Percentiles rank a stretch among this genome's conserved stretches.
Evolutionary conservation across 2,329 filamentous ascomycete genomes (phyloP).

Genomic region (Cytospora piceae): DNA sequence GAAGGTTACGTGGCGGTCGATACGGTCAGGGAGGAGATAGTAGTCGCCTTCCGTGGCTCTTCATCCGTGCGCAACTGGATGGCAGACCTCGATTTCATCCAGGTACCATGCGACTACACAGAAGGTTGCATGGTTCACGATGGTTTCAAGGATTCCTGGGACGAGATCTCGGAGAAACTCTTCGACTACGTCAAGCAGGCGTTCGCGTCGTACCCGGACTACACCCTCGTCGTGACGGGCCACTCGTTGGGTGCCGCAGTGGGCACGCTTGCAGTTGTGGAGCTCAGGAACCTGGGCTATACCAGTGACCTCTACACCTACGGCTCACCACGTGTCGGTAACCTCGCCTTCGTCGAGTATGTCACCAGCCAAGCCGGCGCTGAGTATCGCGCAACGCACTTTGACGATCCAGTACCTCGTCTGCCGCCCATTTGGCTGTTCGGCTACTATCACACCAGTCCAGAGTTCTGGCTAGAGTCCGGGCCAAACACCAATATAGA

Average conservation of each 20-base stretch:
- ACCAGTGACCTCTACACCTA: conserved; percentile 65
- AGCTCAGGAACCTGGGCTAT: conserved; percentile 53
- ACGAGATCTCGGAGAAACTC: conserved; percentile 51
- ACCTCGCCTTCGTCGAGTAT: conserved; percentile 56
- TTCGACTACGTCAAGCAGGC: conserved; percentile 50
- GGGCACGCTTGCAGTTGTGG: conserved; percentile 61
- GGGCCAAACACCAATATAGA: conserved; percentile 40
- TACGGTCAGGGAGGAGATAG: conserved; percentile 53
- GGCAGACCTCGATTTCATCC: conserved; percentile 53
- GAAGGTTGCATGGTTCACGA: conserved; percentile 55
- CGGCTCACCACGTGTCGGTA: conserved; percentile 69
- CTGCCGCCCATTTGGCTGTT: conserved; percentile 62
- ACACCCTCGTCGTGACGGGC: conserved; percentile 62
- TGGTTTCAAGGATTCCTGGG: conserved; percentile 65
- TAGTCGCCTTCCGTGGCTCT: conserved; percentile 64
- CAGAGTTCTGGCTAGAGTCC: conserved; percentile 67
- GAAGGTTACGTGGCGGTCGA: conserved; percentile 58
- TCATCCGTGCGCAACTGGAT: conserved; percentile 64
- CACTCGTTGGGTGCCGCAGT: conserved; percentile 72
- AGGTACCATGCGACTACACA: conserved; percentile 42
- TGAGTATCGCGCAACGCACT: conserved; percentile 69
- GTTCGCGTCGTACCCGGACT: conserved; percentile 51
- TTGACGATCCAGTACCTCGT: conserved; percentile 68
- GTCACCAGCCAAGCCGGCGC: conserved; percentile 52
- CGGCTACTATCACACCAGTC: conserved; percentile 67